Conservation (phyloP, 371 early-diverging fungal species). For the Circinella umbellata region DNA sequence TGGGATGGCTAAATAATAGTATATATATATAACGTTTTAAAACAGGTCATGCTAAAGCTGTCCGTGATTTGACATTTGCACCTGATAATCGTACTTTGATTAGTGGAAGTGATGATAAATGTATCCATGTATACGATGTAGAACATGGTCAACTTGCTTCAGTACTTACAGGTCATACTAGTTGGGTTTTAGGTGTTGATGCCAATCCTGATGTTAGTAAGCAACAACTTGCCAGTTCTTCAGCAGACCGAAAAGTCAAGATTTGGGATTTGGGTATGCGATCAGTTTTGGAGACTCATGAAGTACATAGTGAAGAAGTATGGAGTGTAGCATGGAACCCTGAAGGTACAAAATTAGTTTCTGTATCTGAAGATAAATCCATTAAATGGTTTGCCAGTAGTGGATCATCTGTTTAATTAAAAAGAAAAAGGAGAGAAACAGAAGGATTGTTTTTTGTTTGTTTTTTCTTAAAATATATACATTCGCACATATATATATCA, state of each 20-base stretch:
- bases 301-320: slow-evolving; percentile 77
- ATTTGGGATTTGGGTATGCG: slow-evolving; percentile 80
- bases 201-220: slow-evolving; percentile 70
- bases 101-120: slow-evolving; percentile 82
- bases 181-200: slow-evolving; percentile 78
- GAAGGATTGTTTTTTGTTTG: background rate
- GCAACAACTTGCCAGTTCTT: slow-evolving; percentile 74
- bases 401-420: slow-evolving; percentile 35
- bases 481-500: no score
- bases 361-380: slow-evolving; percentile 74
- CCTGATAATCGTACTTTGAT: slow-evolving; percentile 74
- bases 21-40: no score
- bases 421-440: slow-evolving; percentile 8
- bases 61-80: slow-evolving; percentile 75
- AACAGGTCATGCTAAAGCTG: slow-evolving; percentile 77
- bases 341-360: slow-evolving; percentile 75
- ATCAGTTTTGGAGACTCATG: slow-evolving; percentile 82
- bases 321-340: slow-evolving; percentile 83
- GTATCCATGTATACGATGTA: slow-evolving; percentile 84
- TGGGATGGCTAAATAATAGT: no score
- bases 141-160: slow-evolving; percentile 78
- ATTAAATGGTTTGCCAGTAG: slow-evolving; percentile 60
- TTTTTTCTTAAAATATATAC: no score
- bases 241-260: slow-evolving; percentile 79
- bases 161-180: slow-evolving; percentile 75